Conservation (phyloP, 1,284 basidiomycete genomes). For the Bondarzewia mesenterica region DNA sequence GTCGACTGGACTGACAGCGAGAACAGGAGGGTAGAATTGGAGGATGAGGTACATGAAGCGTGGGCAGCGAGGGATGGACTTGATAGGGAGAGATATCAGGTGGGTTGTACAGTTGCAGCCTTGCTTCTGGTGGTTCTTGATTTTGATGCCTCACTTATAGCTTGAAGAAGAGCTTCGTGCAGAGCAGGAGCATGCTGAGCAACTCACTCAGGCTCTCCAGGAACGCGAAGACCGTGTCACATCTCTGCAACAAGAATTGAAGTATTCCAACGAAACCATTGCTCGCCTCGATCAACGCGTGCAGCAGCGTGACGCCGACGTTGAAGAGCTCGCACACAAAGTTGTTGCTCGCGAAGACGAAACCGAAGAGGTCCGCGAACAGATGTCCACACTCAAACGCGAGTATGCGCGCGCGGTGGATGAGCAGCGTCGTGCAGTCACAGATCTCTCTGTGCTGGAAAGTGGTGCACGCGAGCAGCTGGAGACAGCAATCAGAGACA, state of each 20-base stretch:
- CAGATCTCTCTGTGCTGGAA: conserved; percentile 40
- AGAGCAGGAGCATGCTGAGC: conserved; percentile 39
- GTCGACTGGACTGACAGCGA: conserved; percentile 47
- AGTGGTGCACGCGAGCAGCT: conserved; percentile 36
- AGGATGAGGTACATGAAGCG: conserved; percentile 42
- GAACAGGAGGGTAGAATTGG: conserved; percentile 43
- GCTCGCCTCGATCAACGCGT: conserved; percentile 50
- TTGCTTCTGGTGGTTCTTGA: neutral
- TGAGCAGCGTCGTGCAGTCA: conserved; percentile 41
- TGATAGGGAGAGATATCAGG: conserved; percentile 49
- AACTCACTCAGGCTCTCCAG: conserved; percentile 39
- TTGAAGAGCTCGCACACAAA: conserved; percentile 30
- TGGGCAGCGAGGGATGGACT: conserved; percentile 40
- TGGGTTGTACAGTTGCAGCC: conserved; percentile 20
- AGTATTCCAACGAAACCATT: conserved; percentile 41
- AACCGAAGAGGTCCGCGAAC: conserved; percentile 44
- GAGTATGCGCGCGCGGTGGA: conserved; percentile 44
- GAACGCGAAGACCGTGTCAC: conserved; percentile 49
- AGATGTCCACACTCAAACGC: conserved; percentile 43
- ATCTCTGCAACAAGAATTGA: conserved; percentile 48
- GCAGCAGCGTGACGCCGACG: conserved; percentile 42
- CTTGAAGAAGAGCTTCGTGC: conserved; percentile 41
- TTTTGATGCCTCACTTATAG: conserved; percentile 22
- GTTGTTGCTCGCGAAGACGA: conserved; percentile 34
- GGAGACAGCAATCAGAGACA: conserved; percentile 40